A percentile compares a stretch with the other conserved stretches of the same genome.
These are phyloP conservation scores for Oryza meyeriana DNA, from an alignment of 176 grass and related monocot genomes.

Conservation along the genomic window DNA sequence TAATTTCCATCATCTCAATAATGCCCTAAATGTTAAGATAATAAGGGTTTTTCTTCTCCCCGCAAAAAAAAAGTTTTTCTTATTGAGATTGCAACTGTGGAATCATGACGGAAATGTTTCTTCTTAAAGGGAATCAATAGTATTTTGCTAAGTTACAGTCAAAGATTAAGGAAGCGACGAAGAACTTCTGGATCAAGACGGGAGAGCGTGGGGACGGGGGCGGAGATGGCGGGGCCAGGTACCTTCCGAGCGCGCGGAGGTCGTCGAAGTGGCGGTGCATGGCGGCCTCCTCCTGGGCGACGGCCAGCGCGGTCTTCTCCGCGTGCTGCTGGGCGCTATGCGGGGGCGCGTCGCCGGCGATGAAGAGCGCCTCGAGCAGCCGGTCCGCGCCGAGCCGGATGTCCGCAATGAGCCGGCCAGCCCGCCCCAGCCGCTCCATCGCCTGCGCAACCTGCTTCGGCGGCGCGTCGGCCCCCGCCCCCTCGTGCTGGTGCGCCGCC, in stretches of 20 bases:
- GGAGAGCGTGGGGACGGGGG: background rate
- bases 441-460: conserved; percentile 97
- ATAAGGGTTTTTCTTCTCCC: no score
- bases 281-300: conserved; percentile 57
- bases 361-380: conserved; percentile 80
- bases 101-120: background rate
- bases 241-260: conserved; percentile 77
- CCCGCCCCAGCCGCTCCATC: conserved; percentile 79
- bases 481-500: conserved; percentile 10
- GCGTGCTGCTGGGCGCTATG: conserved; percentile 36
- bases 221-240: background rate
- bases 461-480: conserved; percentile 54
- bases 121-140: background rate
- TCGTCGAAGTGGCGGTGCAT: conserved; percentile 89
- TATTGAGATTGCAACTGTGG: background rate
- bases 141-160: background rate
- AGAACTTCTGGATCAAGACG: background rate
- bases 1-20: background rate
- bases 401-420: conserved; percentile 79
- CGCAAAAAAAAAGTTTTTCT: background rate
- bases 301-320: conserved; percentile 31
- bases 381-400: conserved; percentile 87
- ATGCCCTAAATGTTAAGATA: background rate
- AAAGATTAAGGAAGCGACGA: background rate
- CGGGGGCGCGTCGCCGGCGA: conserved; percentile 40